Evolutionary conservation across 1,284 basidiomycete species (phyloP).

Genomic region (Ustilago xerochloae): DNA sequence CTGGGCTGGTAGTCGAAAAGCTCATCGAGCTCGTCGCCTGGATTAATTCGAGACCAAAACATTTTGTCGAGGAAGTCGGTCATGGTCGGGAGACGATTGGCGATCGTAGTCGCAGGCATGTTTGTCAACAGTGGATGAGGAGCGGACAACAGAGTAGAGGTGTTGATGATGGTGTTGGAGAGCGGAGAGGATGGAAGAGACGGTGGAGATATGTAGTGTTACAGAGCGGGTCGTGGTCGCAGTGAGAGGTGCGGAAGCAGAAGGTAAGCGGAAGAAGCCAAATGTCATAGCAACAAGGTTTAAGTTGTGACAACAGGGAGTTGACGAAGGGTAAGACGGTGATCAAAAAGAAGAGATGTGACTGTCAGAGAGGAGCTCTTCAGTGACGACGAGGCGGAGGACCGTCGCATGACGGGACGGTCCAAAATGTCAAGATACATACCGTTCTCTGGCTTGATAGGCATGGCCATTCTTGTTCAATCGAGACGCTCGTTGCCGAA

Average conservation of each 20-base stretch:
- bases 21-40: slow-evolving; percentile 44
- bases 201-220: background rate
- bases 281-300: background rate
- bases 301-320: slow-evolving; percentile 7
- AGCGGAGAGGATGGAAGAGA: background rate
- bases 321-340: background rate
- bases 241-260: background rate
- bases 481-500: background rate
- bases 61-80: background rate
- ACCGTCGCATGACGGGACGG: background rate
- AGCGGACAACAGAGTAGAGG: background rate
- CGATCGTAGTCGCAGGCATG: background rate
- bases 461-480: slow-evolving; percentile 1
- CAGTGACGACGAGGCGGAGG: background rate
- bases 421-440: background rate
- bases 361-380: background rate
- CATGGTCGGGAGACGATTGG: background rate
- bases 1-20: slow-evolving; percentile 29
- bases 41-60: background rate
- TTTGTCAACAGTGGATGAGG: background rate
- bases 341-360: background rate
- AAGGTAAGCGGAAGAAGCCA: background rate
- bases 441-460: slow-evolving; percentile 29
- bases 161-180: background rate
- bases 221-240: background rate